Percentiles rank a stretch among this genome's conserved stretches.
phyloP scores from a whole-genome alignment of 192 early-diverging fungal species.

The Coemansia pectinata region DNA sequence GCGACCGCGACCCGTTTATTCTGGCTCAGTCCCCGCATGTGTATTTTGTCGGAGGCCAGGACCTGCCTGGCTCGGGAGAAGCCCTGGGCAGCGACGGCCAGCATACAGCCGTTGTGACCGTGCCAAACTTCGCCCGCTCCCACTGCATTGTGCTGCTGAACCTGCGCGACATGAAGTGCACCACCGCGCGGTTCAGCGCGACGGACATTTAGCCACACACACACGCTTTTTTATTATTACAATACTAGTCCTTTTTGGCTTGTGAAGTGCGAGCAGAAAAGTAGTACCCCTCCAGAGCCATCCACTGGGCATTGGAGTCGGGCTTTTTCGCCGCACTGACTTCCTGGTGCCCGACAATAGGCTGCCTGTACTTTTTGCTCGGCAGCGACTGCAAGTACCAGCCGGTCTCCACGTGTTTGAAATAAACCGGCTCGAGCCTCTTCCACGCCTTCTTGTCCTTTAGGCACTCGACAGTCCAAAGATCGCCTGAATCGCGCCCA shows the following conservation, averaged over 20 bases:
- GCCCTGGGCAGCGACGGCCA: conserved; percentile 57
- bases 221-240: too few species aligned
- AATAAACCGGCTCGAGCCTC: conserved; percentile 29
- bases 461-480: conserved; percentile 48
- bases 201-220: background rate
- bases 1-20: conserved; percentile 85
- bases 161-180: conserved; percentile 63
- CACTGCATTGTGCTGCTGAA: conserved; percentile 78
- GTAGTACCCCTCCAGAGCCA: conserved; percentile 47
- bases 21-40: conserved; percentile 73
- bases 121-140: conserved; percentile 75
- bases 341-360: conserved; percentile 49
- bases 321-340: conserved; percentile 43
- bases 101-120: conserved; percentile 65
- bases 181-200: conserved; percentile 8
- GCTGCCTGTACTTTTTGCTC: conserved; percentile 45
- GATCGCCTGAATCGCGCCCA: conserved; percentile 44
- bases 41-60: conserved; percentile 91
- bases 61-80: conserved; percentile 60
- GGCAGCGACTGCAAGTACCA: conserved; percentile 41
- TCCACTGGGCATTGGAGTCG: conserved; percentile 49
- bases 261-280: background rate
- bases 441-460: conserved; percentile 21
- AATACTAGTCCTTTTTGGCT: background rate
- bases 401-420: conserved; percentile 40